Evolutionary conservation across 495 filamentous ascomycete genomes (phyloP).

Genomic region (Tuber borchii): DNA sequence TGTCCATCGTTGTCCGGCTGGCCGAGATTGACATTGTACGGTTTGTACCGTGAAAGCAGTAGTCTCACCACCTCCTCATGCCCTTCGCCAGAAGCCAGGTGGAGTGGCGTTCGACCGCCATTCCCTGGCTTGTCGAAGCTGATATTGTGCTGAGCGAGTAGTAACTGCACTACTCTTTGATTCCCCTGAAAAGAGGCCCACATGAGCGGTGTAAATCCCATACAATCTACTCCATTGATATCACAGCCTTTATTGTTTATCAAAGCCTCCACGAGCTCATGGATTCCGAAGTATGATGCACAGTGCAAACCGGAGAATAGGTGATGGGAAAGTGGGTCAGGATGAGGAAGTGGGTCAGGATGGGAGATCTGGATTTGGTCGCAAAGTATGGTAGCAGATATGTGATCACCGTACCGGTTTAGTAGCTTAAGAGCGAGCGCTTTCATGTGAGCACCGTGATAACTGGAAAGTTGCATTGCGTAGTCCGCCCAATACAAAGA

Average conservation of each 20-base stretch:
- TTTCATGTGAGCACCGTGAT: not conserved
- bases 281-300: not conserved
- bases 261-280: not conserved
- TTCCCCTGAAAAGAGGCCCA: not conserved
- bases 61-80: too few relatives aligned
- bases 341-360: too few relatives aligned
- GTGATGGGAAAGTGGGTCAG: too few relatives aligned
- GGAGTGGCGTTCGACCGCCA: too few relatives aligned
- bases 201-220: not conserved
- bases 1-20: too few relatives aligned
- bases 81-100: too few relatives aligned
- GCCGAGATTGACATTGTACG: too few relatives aligned
- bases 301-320: not conserved
- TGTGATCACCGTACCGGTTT: not conserved
- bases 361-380: not conserved
- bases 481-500: not conserved
- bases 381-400: not conserved
- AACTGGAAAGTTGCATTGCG: not conserved
- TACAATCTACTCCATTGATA: not conserved
- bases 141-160: too few relatives aligned
- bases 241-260: not conserved
- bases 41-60: too few relatives aligned
- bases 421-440: not conserved
- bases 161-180: not conserved
- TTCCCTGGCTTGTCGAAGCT: too few relatives aligned